Evolutionary conservation across 371 early-diverging fungal species (phyloP).

Genomic region (Apophysomyces sp.): DNA sequence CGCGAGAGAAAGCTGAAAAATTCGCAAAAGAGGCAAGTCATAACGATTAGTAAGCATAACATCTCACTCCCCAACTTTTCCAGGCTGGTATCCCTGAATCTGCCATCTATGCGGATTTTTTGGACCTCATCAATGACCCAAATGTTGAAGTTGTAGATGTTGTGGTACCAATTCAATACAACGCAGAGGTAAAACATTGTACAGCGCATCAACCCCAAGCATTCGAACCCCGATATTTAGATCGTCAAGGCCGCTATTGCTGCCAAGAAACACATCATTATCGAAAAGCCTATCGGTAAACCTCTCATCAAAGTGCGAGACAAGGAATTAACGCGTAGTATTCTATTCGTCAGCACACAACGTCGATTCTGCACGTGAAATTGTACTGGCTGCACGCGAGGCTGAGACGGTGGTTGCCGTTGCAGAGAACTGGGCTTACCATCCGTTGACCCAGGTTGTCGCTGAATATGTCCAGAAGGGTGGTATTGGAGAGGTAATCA

Average conservation of each 20-base stretch:
- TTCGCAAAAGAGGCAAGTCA: constrained; percentile 9
- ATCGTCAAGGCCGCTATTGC: constrained; percentile 42
- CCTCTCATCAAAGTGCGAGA: not conserved
- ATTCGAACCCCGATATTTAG: constrained; percentile 13
- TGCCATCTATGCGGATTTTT: constrained; percentile 39
- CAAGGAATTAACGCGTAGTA: not conserved
- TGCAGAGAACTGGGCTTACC: constrained; percentile 48
- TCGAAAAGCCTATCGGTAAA: constrained; percentile 54
- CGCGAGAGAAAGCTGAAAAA: constrained; percentile 47
- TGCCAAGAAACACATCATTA: constrained; percentile 44
- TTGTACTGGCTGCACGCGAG: constrained; percentile 31
- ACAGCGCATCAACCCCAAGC: not conserved
- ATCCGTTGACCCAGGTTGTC: constrained; percentile 34
- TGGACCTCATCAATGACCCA: constrained; percentile 40
- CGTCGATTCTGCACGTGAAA: constrained; percentile 41
- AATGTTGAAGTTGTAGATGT: constrained; percentile 41
- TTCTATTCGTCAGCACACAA: constrained; percentile 29
- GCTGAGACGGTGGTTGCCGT: constrained; percentile 41
- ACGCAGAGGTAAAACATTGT: constrained; percentile 28
- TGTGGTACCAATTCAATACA: constrained; percentile 44
- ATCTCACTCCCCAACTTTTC: not conserved
- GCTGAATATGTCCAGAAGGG: constrained; percentile 36
- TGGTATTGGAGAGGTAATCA: constrained; percentile 42
- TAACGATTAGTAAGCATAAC: not conserved
- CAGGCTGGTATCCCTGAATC: constrained; percentile 46